Evolutionary conservation across 2,329 filamentous ascomycete species (phyloP).

Genomic region (Aaosphaeria pasadenensis): DNA sequence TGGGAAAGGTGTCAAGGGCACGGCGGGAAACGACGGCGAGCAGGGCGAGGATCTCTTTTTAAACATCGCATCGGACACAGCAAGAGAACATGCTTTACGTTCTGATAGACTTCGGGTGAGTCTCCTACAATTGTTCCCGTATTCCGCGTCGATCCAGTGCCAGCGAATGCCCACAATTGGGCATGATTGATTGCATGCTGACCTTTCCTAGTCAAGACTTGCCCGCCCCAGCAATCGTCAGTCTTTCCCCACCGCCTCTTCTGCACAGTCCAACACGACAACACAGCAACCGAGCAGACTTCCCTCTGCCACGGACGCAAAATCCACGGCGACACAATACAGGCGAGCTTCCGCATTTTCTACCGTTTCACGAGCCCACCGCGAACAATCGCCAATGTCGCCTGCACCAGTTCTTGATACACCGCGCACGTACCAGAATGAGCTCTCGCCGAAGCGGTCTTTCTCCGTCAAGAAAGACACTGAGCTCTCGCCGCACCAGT

Average conservation of each 20-base stretch:
- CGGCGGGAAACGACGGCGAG: conserved; percentile 20
- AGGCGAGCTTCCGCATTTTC: conserved; percentile 32
- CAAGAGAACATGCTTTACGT: conserved; percentile 23
- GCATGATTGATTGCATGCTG: too few relatives aligned
- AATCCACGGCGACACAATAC: conserved; percentile 14
- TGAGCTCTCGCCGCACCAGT: conserved; percentile 32
- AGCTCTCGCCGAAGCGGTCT: conserved; percentile 29
- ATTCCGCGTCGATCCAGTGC: too few relatives aligned
- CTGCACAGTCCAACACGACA: conserved; percentile 19
- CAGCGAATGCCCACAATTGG: too few relatives aligned
- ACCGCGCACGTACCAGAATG: conserved; percentile 20
- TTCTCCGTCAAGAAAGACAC: conserved; percentile 23
- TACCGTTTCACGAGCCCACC: conserved; percentile 20
- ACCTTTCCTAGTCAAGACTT: conserved; percentile 27
- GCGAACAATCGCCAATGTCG: conserved; percentile 26
- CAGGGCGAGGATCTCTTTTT: conserved; percentile 41
- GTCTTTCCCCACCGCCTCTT: conserved; percentile 29
- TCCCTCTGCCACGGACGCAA: conserved; percentile 25
- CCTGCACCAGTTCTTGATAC: conserved; percentile 19
- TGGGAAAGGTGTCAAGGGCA: conserved; percentile 11
- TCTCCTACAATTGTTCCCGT: not conserved
- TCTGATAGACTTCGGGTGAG: conserved; percentile 32
- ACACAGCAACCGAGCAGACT: conserved; percentile 28
- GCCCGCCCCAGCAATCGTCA: conserved; percentile 33
- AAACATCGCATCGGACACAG: conserved; percentile 39